Evolutionary conservation across 192 early-diverging fungal genomes (phyloP).

Genomic region (Borealophlyctis nickersoniae): DNA sequence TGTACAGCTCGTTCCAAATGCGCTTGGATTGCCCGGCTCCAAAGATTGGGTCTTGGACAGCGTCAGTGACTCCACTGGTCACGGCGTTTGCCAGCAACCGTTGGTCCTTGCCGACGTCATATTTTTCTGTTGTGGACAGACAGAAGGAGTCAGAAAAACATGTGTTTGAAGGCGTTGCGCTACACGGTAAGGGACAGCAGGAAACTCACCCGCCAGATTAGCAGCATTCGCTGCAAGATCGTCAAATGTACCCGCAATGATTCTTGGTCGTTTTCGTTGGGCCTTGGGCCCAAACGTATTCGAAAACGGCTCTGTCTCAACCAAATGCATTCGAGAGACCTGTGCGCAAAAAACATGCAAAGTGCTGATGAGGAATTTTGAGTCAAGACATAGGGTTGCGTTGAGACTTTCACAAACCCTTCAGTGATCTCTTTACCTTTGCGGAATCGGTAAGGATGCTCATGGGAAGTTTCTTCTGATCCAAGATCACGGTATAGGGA

Average conservation of each 20-base stretch:
- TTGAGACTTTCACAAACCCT: too few relatives aligned
- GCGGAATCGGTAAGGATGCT: conserved; percentile 79
- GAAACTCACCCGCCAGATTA: conserved; percentile 61
- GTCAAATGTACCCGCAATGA: conserved; percentile 68
- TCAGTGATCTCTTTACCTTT: conserved; percentile 52
- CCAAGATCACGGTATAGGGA: conserved; percentile 91
- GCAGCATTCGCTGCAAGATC: conserved; percentile 74
- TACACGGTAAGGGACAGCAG: too few relatives aligned
- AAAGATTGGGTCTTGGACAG: conserved; percentile 82
- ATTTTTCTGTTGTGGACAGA: conserved; percentile 19
- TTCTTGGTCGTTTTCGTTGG: conserved; percentile 91
- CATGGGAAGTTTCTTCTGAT: conserved; percentile 95
- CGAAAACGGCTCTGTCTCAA: conserved; percentile 90
- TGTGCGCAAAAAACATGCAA: conserved; percentile 20
- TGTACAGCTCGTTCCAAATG: conserved; percentile 99
- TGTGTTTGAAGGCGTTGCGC: too few relatives aligned
- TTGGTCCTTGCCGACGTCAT: conserved; percentile 60
- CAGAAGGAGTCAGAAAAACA: too few relatives aligned
- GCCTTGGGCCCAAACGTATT: conserved; percentile 94
- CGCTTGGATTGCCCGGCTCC: conserved; percentile 92
- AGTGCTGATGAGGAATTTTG: neutral
- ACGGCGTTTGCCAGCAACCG: conserved; percentile 68
- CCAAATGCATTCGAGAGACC: conserved; percentile 77
- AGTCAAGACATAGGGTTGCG: neutral
- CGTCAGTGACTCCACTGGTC: conserved; percentile 54